Percentiles rank a stretch among this genome's conserved stretches.
Conservation (phyloP, 78 protist species). For the Creolimax fragrantissima region DNA sequence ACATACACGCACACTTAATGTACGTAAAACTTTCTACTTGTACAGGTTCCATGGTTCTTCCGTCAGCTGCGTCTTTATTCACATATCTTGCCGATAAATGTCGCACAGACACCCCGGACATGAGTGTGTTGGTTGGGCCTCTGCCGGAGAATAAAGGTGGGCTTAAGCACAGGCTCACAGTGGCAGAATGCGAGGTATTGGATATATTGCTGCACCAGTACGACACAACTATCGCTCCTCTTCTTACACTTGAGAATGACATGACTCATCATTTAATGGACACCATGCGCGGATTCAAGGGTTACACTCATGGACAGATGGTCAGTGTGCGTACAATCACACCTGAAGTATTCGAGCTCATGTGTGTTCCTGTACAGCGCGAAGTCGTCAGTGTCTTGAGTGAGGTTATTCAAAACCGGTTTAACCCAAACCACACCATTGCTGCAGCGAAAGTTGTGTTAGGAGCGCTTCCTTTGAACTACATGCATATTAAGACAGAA, state of each 20-base stretch:
- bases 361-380: not conserved
- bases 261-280: not conserved
- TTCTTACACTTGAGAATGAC: not conserved
- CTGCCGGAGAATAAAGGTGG: not conserved
- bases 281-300: not conserved
- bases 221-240: not conserved
- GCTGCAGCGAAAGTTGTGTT: not conserved
- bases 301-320: not conserved
- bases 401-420: not conserved
- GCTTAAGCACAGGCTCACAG: not conserved
- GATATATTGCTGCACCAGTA: not conserved
- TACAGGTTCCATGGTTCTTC: not conserved
- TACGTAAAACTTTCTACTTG: too few species aligned
- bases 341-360: not conserved
- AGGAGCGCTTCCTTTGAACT: not conserved
- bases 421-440: not conserved
- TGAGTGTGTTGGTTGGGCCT: not conserved
- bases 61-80: not conserved
- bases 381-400: not conserved
- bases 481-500: not conserved
- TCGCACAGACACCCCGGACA: not conserved
- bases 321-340: not conserved
- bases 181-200: not conserved
- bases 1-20: too few species aligned
- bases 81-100: not conserved